Conservation (phyloP, 352 stramenopile genomes). For the Phytophthora crassamura region DNA sequence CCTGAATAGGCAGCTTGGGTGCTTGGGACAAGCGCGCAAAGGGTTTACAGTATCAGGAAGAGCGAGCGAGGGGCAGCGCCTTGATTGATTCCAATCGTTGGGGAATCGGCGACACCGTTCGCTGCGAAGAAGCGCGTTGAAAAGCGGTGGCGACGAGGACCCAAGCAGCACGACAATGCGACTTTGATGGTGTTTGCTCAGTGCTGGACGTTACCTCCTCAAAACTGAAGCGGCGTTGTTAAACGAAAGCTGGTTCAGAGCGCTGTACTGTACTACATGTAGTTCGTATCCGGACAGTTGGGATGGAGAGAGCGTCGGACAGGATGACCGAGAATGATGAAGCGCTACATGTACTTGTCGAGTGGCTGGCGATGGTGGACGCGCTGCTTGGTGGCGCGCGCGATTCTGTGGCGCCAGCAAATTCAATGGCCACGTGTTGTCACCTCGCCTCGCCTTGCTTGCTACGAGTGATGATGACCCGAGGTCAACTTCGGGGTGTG, state of each 20-base stretch:
- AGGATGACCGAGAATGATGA: neutral
- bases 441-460: neutral
- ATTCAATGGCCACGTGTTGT: slow-evolving; percentile 16
- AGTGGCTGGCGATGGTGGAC: neutral
- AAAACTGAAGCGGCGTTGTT: neutral
- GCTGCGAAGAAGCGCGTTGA: slow-evolving; percentile 6
- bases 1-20: slow-evolving; percentile 13
- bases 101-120: slow-evolving; percentile 6
- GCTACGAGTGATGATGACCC: neutral
- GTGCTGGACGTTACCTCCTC: no score
- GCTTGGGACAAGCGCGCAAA: slow-evolving; percentile 6
- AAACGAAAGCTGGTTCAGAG: neutral
- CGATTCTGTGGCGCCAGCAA: slow-evolving; percentile 16
- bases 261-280: no score
- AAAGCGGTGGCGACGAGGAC: neutral
- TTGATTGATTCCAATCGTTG: slow-evolving; percentile 19
- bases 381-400: slow-evolving; percentile 4
- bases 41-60: slow-evolving; percentile 5
- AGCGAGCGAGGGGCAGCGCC: neutral
- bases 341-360: neutral
- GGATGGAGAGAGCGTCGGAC: neutral
- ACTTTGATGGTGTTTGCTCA: no score
- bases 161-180: no score
- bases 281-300: no score
- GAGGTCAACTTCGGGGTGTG: no score